Percentiles rank a stretch among this genome's conserved stretches.
Conservation (phyloP, 805 yeast genomes). For the Starmerella gropengiesseri region DNA sequence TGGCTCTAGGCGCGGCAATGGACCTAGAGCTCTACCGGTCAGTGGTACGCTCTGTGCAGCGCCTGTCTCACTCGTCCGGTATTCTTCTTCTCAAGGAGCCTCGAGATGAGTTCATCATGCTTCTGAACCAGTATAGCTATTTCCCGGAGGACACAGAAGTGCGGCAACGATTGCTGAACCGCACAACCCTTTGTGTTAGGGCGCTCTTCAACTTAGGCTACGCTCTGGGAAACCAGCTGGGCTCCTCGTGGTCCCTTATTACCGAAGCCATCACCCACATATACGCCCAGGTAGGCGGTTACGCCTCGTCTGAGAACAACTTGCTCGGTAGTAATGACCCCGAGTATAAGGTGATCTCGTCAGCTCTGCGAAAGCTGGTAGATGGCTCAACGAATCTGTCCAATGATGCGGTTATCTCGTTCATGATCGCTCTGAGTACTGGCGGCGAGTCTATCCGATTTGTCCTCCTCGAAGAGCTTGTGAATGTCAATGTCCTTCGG, state of each 20-base stretch:
- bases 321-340: constrained; percentile 20
- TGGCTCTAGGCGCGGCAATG: constrained; percentile 52
- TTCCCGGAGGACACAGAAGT: constrained; percentile 14
- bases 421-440: constrained; percentile 36
- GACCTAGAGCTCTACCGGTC: constrained; percentile 62
- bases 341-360: constrained; percentile 37
- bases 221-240: constrained; percentile 68
- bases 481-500: constrained; percentile 42
- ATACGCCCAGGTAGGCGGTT: constrained; percentile 6
- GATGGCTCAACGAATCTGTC: constrained; percentile 53
- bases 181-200: constrained; percentile 65
- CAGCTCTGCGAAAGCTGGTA: constrained; percentile 46
- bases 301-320: not conserved
- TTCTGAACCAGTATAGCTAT: constrained; percentile 24
- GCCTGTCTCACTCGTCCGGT: constrained; percentile 74
- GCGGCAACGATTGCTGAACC: constrained; percentile 36
- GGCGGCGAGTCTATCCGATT: constrained; percentile 2
- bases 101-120: constrained; percentile 44
- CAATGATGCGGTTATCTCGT: constrained; percentile 37
- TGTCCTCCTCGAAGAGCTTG: constrained; percentile 42
- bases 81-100: constrained; percentile 46
- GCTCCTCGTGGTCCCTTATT: constrained; percentile 53
- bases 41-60: constrained; percentile 63
- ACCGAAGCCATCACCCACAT: constrained; percentile 27
- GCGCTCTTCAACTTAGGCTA: constrained; percentile 68